Evolutionary conservation across 192 early-diverging fungal genomes (phyloP), one percentile per base, ranked within the genome.

Genomic region (Podochytrium sp.): DNA sequence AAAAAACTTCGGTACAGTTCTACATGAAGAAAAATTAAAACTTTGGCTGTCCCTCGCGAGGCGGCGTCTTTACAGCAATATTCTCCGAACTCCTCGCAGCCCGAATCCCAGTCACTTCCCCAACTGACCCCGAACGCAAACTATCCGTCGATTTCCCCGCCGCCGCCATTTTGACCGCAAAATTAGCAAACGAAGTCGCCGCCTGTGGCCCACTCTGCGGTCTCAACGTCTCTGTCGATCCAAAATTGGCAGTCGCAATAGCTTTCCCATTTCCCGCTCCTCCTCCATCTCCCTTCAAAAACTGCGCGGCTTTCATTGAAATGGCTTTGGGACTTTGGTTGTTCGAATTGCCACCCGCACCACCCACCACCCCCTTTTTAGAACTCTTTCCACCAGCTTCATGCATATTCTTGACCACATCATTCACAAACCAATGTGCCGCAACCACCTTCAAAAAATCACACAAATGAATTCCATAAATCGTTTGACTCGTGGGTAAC

Each of bases 381-480:
- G 55, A 10, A 57, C 32, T 57, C 55, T 57, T 57, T 20, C 55
- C 55, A 25, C 14, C 29, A 57, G 6, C 55, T 47, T 20, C 43
- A 47, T 7, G 20, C 12, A 49, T 29, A 27, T 27, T 43, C 12
- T 39, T 38, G 16, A 55, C 73, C 10, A 74, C 73, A 65, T 74
- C 73, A 47, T 56, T 56, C 33, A 74, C 73, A 63, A 74, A 65
- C 73, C 73, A 74, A 63, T 74, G 73, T 29, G 73, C 73, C 7
- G 62, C 14, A 14, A 40, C 62, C 3, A 74, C 38, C 40, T 65
- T 74, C 2, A 74, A 34, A 42, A 64, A 74, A 6, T 74, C 73
- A 35, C 73, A 74, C 33, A 64, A 38, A 42, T 73, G 71, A 34
- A 30, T 60, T 12, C 71, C 71, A 63, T 64, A 63, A 10, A 63